A percentile compares a stretch with the other conserved stretches of the same genome.
Conservation (phyloP, 2,329 filamentous ascomycete genomes). For the Aureobasidium sp. region DNA sequence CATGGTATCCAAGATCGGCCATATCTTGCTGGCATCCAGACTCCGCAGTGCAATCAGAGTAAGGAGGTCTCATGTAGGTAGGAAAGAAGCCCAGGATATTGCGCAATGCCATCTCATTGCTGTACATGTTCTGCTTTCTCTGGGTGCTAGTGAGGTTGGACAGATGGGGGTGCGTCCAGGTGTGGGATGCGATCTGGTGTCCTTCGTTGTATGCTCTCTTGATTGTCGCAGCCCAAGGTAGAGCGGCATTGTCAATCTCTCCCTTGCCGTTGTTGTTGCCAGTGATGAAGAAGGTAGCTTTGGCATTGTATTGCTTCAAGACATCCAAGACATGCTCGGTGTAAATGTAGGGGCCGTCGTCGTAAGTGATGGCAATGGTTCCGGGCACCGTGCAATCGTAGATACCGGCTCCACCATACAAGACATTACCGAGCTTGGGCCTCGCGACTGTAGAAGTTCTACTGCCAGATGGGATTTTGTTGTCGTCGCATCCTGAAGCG, state of each 20-base stretch:
- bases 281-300: slow-evolving; percentile 84
- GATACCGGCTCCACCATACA: slow-evolving; percentile 52
- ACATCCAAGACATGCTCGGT: slow-evolving; percentile 64
- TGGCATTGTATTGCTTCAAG: slow-evolving; percentile 57
- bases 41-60: slow-evolving; percentile 39
- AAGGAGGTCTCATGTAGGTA: slow-evolving; percentile 48
- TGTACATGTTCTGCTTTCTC: slow-evolving; percentile 44
- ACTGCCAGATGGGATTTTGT: slow-evolving; percentile 46
- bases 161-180: slow-evolving; percentile 48
- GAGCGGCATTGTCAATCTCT: slow-evolving; percentile 45
- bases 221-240: slow-evolving; percentile 44
- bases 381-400: slow-evolving; percentile 44
- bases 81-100: slow-evolving; percentile 51
- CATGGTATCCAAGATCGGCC: slow-evolving; percentile 49
- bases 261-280: slow-evolving; percentile 50
- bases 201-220: slow-evolving; percentile 49
- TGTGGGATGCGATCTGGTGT: slow-evolving; percentile 56
- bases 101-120: slow-evolving; percentile 49
- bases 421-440: slow-evolving; percentile 46
- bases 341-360: slow-evolving; percentile 72
- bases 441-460: slow-evolving; percentile 50
- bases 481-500: slow-evolving; percentile 56
- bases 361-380: slow-evolving; percentile 74
- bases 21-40: slow-evolving; percentile 35
- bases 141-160: slow-evolving; percentile 37